Evolutionary conservation across 2,329 filamentous ascomycete species (phyloP).

Genomic region (Xylariales sp.): DNA sequence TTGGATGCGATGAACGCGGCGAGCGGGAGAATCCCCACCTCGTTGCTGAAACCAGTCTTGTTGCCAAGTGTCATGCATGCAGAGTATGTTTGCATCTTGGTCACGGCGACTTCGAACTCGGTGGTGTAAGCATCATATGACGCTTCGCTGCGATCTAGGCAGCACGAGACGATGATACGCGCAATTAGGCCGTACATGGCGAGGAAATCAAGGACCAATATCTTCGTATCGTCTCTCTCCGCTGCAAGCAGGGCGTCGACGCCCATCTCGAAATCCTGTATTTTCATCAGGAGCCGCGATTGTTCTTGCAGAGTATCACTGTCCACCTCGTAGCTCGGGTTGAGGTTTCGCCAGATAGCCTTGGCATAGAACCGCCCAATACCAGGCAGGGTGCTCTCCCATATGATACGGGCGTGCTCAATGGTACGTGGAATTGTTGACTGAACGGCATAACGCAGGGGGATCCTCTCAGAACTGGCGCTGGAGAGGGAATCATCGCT

Average conservation of each 20-base stretch:
- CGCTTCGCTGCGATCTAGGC: constrained; percentile 18
- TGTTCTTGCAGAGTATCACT: constrained; percentile 13
- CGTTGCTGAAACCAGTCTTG: constrained; percentile 18
- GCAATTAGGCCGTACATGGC: constrained; percentile 15
- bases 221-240: constrained; percentile 1
- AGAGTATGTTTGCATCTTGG: constrained; percentile 9
- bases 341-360: constrained; percentile 16
- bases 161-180: constrained; percentile 15
- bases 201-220: constrained; percentile 12
- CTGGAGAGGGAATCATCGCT: too few relatives aligned
- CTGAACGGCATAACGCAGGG: neutral
- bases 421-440: constrained; percentile 12
- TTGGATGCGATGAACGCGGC: constrained; percentile 18
- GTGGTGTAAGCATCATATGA: constrained; percentile 17
- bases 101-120: constrained; percentile 17
- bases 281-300: constrained; percentile 10
- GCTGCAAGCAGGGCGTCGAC: constrained; percentile 11
- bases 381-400: constrained; percentile 14
- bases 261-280: constrained; percentile 13
- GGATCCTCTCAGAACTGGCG: constrained; percentile 5
- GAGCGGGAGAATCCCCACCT: constrained; percentile 16
- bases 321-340: constrained; percentile 16
- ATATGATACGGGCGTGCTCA: constrained; percentile 14
- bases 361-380: constrained; percentile 19
- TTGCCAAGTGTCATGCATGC: neutral